phyloP scores from a whole-genome alignment of 345 rosid genomes.

The Ceriops tagal region DNA sequence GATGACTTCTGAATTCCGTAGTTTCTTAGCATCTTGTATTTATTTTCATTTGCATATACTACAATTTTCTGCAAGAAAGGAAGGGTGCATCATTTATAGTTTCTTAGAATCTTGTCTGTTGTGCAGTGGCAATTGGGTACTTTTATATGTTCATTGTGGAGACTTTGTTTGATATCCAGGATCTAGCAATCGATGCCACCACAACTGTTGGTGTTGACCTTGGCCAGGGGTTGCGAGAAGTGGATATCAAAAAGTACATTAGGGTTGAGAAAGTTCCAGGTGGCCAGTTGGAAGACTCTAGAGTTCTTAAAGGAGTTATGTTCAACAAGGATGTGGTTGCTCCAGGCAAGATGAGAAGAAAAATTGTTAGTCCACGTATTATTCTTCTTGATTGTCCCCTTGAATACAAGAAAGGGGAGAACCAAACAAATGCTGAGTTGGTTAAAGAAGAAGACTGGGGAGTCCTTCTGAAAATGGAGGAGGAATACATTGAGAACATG shows the following conservation, averaged over 20 bases:
- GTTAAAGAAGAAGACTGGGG: constrained; percentile 93
- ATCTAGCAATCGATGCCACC: constrained; percentile 94
- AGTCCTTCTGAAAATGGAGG: constrained; percentile 79
- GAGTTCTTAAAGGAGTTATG: constrained; percentile 94
- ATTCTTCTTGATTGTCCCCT: constrained; percentile 92
- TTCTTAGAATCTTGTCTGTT: background rate
- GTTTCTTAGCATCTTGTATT: too few relatives aligned
- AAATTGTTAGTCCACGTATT: constrained; percentile 75
- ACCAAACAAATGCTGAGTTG: constrained; percentile 94
- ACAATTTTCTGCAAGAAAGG: background rate
- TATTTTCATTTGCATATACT: too few relatives aligned
- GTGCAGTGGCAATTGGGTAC: background rate
- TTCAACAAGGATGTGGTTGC: constrained; percentile 88
- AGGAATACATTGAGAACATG: constrained; percentile 79
- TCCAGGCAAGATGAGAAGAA: constrained; percentile 96
- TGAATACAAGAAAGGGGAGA: constrained; percentile 98
- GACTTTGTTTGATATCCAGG: constrained; percentile 42
- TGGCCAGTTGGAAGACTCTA: constrained; percentile 90
- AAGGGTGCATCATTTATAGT: background rate
- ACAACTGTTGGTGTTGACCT: constrained; percentile 78
- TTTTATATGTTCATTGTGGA: background rate
- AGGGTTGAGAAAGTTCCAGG: constrained; percentile 97
- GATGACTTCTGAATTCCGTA: too few relatives aligned
- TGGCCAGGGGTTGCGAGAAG: constrained; percentile 95
- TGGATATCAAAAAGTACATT: constrained; percentile 87